Base-by-base conservation (phyloP, 2,329 filamentous ascomycete species). In the Colletotrichum lentis region DNA sequence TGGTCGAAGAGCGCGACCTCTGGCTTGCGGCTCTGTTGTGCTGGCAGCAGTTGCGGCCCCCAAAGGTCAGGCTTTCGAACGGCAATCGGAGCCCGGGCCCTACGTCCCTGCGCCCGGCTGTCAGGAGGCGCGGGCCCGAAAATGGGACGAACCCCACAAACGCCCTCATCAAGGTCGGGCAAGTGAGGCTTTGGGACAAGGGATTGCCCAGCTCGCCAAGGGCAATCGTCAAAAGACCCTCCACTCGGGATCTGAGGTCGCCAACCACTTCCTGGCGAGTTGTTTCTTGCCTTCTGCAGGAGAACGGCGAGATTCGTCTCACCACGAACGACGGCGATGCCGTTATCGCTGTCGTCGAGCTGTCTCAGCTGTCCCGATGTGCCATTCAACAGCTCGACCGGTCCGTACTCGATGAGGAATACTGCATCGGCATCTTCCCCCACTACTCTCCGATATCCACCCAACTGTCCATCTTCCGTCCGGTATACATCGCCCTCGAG, bases 361-460 rank as follows among this genome's bases (percentile, higher is more conserved):
- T 99, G 5, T 92, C 93, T 14, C 93, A 97, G 74, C 84, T 99
- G 8, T 96, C 94, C 20, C 88, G 96, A 62, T 96, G 91, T 76
- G 93, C 95, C 10, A 90, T 99, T 60, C 96, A 99, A 77, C 89
- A 94, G 73, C 83, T 99, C 59, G 93, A 98, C 77, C 88, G 89
- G 60, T 97, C 94, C 5, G 95, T 99, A 10, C 80, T 99, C 49
- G 93, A 97, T 71, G 92, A 96, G 77, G 93, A 97, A 68, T 96
- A 92, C 75, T 98, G 94, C 80, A 92, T 99, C 71, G 94, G 93
- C 60, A 95, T 99, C 54, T 97, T 97, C 75, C 95, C 96, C 18
- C 94, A 95, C 70, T 98, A 99, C 78, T 90, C 93, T 0, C 85
- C 91, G 11, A 88, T 88, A 22, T 87, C 92, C 1, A 91, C 88